phyloP scores from a whole-genome alignment of 305 asterid genomes.

The Lippia alba region DNA sequence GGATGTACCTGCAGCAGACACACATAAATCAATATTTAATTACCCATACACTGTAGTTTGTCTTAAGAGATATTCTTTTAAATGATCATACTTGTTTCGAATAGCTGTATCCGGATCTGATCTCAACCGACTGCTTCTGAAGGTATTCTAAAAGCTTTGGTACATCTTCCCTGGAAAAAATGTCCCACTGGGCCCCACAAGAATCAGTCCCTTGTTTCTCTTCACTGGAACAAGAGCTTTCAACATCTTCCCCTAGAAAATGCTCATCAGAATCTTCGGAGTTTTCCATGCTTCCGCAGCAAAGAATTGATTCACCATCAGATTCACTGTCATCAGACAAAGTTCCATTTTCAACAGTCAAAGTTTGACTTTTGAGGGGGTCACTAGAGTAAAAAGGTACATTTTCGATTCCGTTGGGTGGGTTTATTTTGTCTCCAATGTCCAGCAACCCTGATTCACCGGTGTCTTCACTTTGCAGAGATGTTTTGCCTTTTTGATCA shows the following conservation, averaged over 20 bases:
- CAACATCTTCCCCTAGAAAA: slow-evolving; percentile 56
- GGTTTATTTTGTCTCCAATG: slow-evolving; percentile 47
- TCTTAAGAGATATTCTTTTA: slow-evolving; percentile 12
- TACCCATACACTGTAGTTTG: slow-evolving; percentile 18
- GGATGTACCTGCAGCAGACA: slow-evolving; percentile 77
- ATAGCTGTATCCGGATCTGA: slow-evolving; percentile 52
- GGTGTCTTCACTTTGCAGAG: slow-evolving; percentile 74
- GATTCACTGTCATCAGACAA: slow-evolving; percentile 64
- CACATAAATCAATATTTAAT: slow-evolving; percentile 11
- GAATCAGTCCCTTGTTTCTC: slow-evolving; percentile 49
- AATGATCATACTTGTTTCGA: slow-evolving; percentile 57
- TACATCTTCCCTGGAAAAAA: slow-evolving; percentile 85
- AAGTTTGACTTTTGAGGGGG: slow-evolving; percentile 45
- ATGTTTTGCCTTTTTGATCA: slow-evolving; percentile 74
- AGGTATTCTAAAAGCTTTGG: slow-evolving; percentile 89
- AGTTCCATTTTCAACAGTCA: slow-evolving; percentile 46
- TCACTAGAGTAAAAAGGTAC: slow-evolving; percentile 58
- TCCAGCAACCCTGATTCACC: slow-evolving; percentile 80
- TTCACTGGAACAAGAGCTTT: slow-evolving; percentile 52
- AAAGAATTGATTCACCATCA: slow-evolving; percentile 75
- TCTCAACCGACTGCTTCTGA: slow-evolving; percentile 70
- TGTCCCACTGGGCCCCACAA: slow-evolving; percentile 94
- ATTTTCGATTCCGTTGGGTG: slow-evolving; percentile 59
- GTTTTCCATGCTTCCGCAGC: slow-evolving; percentile 69
- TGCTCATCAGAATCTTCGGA: slow-evolving; percentile 68